phyloP scores from a whole-genome alignment of 768 basidiomycete genomes.

The Suillus subluteus region DNA sequence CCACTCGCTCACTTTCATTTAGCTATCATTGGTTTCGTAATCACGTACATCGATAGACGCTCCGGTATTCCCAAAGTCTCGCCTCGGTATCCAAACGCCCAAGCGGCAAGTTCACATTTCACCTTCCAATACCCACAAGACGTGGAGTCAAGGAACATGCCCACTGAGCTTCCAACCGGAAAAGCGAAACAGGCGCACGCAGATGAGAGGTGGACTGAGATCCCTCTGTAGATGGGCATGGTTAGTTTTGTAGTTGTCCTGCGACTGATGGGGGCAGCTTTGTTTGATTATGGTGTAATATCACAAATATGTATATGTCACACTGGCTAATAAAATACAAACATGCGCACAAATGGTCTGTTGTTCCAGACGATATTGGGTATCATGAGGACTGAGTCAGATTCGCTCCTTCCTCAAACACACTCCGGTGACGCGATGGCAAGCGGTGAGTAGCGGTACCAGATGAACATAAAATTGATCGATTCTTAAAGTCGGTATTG shows the following conservation, averaged over 20 bases:
- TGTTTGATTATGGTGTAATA: slow-evolving; percentile 9
- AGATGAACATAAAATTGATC: too few species aligned
- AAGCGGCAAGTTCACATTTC: slow-evolving; percentile 32
- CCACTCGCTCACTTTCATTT: not conserved
- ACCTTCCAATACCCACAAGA: slow-evolving; percentile 27
- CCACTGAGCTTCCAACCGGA: slow-evolving; percentile 17
- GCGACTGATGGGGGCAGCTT: too few species aligned
- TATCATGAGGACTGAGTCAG: not conserved
- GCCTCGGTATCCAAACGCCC: slow-evolving; percentile 27
- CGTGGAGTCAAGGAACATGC: slow-evolving; percentile 16
- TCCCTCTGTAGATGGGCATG: slow-evolving; percentile 14
- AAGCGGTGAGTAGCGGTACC: too few species aligned
- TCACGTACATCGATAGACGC: slow-evolving; percentile 33
- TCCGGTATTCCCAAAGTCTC: slow-evolving; percentile 28
- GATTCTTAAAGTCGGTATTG: too few species aligned
- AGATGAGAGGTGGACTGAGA: slow-evolving; percentile 23
- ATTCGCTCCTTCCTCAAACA: slow-evolving; percentile 15
- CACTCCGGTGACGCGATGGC: slow-evolving; percentile 32
- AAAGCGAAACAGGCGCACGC: slow-evolving; percentile 8
- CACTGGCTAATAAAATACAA: too few species aligned
- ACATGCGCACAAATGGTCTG: not conserved
- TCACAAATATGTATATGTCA: too few species aligned
- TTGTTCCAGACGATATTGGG: not conserved
- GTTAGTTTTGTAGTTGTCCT: not conserved
- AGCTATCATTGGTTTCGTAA: slow-evolving; percentile 27